Conservation (phyloP, 768 basidiomycete species). For the Mrakia frigida region DNA sequence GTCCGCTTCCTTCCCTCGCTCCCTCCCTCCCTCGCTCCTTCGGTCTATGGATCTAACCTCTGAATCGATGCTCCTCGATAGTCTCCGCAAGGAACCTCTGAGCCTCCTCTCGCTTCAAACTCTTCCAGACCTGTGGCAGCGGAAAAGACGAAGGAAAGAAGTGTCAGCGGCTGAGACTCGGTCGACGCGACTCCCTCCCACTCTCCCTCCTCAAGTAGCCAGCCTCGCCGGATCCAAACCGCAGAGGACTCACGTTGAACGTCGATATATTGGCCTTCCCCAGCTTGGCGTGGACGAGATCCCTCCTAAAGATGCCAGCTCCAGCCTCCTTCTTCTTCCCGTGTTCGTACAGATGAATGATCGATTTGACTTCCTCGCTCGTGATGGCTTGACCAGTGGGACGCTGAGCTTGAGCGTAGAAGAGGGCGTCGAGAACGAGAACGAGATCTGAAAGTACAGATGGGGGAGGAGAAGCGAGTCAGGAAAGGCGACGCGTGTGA, state of each 20-base stretch:
- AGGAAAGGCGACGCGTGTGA: too few relatives aligned
- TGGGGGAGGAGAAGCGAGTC: not conserved
- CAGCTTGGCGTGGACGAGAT: constrained; percentile 16
- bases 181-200: not conserved
- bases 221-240: too few relatives aligned
- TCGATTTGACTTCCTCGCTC: constrained; percentile 19
- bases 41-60: not conserved
- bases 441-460: constrained; percentile 10
- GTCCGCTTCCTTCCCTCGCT: not conserved
- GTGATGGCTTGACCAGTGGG: constrained; percentile 15
- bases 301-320: constrained; percentile 1
- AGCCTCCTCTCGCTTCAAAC: constrained; percentile 22
- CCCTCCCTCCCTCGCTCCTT: not conserved
- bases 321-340: constrained; percentile 5
- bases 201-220: too few relatives aligned
- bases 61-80: constrained; percentile 8
- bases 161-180: not conserved
- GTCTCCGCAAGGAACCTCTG: constrained; percentile 8
- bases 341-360: constrained; percentile 25
- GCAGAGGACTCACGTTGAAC: constrained; percentile 15
- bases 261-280: constrained; percentile 23
- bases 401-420: constrained; percentile 5
- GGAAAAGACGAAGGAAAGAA: too few relatives aligned
- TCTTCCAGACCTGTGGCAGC: constrained; percentile 8
- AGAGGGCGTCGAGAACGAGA: constrained; percentile 31